phyloP scores from a whole-genome alignment of 2,329 filamentous ascomycete genomes.

The Fusarium palustre region DNA sequence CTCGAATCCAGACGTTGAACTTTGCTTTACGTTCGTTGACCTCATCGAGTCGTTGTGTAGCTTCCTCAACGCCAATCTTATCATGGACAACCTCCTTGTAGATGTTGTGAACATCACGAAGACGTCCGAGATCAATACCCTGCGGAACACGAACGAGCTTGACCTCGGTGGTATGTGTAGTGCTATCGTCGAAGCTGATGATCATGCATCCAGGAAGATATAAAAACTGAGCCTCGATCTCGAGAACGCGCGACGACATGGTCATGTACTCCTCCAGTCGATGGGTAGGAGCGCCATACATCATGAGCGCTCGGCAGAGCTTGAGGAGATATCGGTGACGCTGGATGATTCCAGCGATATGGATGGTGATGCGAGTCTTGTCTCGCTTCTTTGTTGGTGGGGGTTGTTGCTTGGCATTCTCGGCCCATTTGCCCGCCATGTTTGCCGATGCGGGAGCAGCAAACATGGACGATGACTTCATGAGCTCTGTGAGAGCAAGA shows the following conservation, averaged over 20 bases:
- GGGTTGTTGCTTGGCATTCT: conserved; percentile 56
- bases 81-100: conserved; percentile 89
- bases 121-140: conserved; percentile 78
- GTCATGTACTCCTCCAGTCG: conserved; percentile 91
- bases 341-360: conserved; percentile 76
- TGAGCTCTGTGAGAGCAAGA: conserved; percentile 61
- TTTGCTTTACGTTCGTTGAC: conserved; percentile 61
- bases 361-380: conserved; percentile 62
- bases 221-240: conserved; percentile 89
- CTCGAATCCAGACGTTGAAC: conserved; percentile 64
- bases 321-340: conserved; percentile 86
- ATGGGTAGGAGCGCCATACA: conserved; percentile 90
- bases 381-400: conserved; percentile 54
- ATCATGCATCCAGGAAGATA: conserved; percentile 96
- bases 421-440: conserved; percentile 58
- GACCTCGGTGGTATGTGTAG: conserved; percentile 82
- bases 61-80: conserved; percentile 77
- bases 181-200: conserved; percentile 84
- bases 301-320: conserved; percentile 88
- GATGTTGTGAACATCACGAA: conserved; percentile 79
- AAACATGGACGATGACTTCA: conserved; percentile 66
- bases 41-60: conserved; percentile 69
- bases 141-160: conserved; percentile 77
- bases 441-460: conserved; percentile 60
- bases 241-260: conserved; percentile 88